phyloP scores from a whole-genome alignment of 257 asterid genomes.

The Anisodus tanguticus region DNA sequence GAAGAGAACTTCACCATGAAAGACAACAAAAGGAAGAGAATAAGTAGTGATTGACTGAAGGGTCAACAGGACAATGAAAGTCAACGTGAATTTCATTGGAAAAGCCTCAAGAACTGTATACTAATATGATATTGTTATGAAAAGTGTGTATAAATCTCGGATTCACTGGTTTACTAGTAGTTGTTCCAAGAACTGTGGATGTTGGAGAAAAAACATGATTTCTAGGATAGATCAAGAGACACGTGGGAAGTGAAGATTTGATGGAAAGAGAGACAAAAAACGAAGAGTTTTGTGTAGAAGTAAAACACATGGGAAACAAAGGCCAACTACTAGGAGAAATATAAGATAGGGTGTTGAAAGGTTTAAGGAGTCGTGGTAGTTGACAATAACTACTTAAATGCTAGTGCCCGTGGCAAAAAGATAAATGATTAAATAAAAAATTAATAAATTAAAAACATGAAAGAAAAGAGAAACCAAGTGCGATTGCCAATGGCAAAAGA shows the following conservation, averaged over 20 bases:
- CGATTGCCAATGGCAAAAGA: too few species aligned
- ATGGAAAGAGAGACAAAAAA: neutral
- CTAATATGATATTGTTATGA: neutral
- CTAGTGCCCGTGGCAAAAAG: neutral
- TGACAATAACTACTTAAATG: neutral
- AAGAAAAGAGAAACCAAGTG: too few species aligned
- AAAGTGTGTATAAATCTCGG: neutral
- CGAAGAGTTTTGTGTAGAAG: neutral
- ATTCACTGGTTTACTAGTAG: neutral
- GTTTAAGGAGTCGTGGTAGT: neutral
- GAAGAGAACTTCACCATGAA: slow-evolving; percentile 61
- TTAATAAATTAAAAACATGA: too few species aligned
- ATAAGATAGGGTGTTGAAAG: too few species aligned
- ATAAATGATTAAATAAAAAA: too few species aligned
- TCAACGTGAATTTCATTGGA: slow-evolving; percentile 24
- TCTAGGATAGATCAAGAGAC: neutral
- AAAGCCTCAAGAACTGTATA: neutral
- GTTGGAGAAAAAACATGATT: neutral
- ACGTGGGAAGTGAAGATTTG: neutral
- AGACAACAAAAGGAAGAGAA: slow-evolving; percentile 78
- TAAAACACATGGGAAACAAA: neutral
- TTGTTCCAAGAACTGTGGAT: slow-evolving; percentile 5
- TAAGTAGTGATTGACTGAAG: slow-evolving; percentile 46
- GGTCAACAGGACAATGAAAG: slow-evolving; percentile 34
- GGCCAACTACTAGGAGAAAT: neutral